A percentile compares a stretch with the other conserved stretches of the same genome.
These are phyloP conservation scores for peach (Prunus persica) DNA, from an alignment of 306 rosid genomes.

Conservation along the genomic window Prunus_persica_NCBIv2 NC_034015.1:13373501-13374000, in stretches of 20 bases:
- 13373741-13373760: neutral
- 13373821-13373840: constrained; percentile 68
- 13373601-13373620: constrained; percentile 81
- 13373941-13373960: constrained; percentile 50
- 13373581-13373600: constrained; percentile 55
- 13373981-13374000: constrained; percentile 49
- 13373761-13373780: constrained; percentile 40
- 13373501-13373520: constrained; percentile 32
- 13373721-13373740: constrained; percentile 1
- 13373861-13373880: constrained; percentile 52
- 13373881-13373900: constrained; percentile 81
- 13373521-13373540: constrained; percentile 73
- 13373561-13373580: constrained; percentile 63
- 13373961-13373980: constrained; percentile 62
- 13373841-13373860: constrained; percentile 63
- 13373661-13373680: neutral
- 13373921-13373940: constrained; percentile 58
- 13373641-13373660: neutral
- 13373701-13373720: neutral
- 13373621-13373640: constrained; percentile 62
- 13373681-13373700: neutral
- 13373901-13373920: constrained; percentile 74
- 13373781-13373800: constrained; percentile 84
- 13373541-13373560: constrained; percentile 62
- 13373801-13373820: constrained; percentile 75